Base-by-base conservation (phyloP, 1,139 yeast species). In the Blastobotrys raffinosifermentans region DNA sequence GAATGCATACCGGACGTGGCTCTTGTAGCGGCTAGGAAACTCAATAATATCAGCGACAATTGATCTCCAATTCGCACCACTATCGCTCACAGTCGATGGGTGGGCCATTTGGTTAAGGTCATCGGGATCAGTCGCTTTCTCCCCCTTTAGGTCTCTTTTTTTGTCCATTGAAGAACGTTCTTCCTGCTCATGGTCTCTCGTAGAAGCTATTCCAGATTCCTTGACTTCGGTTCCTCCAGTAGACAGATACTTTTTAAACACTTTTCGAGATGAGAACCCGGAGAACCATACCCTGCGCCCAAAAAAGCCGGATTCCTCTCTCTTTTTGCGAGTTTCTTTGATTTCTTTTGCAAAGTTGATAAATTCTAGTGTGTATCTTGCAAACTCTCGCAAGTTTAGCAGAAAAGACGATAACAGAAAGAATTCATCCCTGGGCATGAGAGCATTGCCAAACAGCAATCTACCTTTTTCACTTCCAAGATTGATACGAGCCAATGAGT, bases 361-460 rank as follows among this genome's bases (percentile, higher is more conserved):
- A 27, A 69, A 40, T 10, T 50, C 46, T 15, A 63, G 53, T 4
- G 65, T 50, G 2, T 57, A 45, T 23, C 60, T 54, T 0, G 69
- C 59, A 18, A 61, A 54, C 45, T 69, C 69, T 41, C 71, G 62
- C 33, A 69, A 57, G 47, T 72, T 72, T 54, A 72, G 61, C 19
- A 71, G 42, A 46, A 70, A 72, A 0, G 74, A 68, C 1, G 76
- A 69, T 6, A 72, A 41, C 18, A 72, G 47, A 44, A 72, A 72
- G 57, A 68, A 62, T 46, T 71, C 74, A 41, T 70, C 75, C 37
- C 67, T 61, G 6, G 75, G 73, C 32, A 65, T 55, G 2, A 70
- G 47, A 22, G 61, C 46, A 7, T 38, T 43, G 11, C 49, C 41
- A 18, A 23, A 18, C 13, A 21, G 26, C n/a, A 26, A 15, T 3